Evolutionary conservation across 2,329 filamentous ascomycete genomes (phyloP), one percentile per base, ranked within the genome.

Genomic region (Bipolaris cookei): DNA sequence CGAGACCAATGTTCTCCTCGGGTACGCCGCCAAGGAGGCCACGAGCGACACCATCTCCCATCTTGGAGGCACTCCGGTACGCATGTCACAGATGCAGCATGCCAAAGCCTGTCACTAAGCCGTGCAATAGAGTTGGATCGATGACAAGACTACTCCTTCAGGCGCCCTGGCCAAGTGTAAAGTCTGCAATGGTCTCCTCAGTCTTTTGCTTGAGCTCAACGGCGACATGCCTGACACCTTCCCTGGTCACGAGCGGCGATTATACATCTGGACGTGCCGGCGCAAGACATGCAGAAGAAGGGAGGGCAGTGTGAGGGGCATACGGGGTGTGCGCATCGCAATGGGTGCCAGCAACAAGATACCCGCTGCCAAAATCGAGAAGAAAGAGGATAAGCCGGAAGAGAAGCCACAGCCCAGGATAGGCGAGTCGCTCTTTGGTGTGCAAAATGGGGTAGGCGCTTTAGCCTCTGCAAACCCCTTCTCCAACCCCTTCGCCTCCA

Each of bases 161-260:
- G 90, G 90, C 21, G 81, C 88, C 0, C 83, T 96, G 8, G 92
- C 90, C 20, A 89, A 88, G 77, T 99, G 95, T 81, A 92, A 90
- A 77, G 84, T 90, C 64, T 99, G 95, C 85, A 90, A 92, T 65
- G 85, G 88, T 50, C 78, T 91, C 50, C 92, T 97, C 86, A 88
- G 87, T 1, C 83, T 98, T 10, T 85, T 99, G 3, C 84, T 99
- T 44, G 92, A 99, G 77, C 84, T 99, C 25, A 92, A 99, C 77
- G 93, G 87, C 68, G 92, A 97, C 73, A 83, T 98, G 3, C 93
- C 92, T 13, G 90, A 94, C 53, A 84, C 87, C 46, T 97, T 97
- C 70, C 90, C 92, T 1, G 87, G 88, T 54, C 91, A 98, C 77
- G 92, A 97, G 70, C 84, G 95, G 65, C 86, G 94, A 60, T 75